These are phyloP conservation scores for Houttuynia cordata DNA, from an alignment of 164 flowering plant species.

Conservation along the genomic window DNA sequence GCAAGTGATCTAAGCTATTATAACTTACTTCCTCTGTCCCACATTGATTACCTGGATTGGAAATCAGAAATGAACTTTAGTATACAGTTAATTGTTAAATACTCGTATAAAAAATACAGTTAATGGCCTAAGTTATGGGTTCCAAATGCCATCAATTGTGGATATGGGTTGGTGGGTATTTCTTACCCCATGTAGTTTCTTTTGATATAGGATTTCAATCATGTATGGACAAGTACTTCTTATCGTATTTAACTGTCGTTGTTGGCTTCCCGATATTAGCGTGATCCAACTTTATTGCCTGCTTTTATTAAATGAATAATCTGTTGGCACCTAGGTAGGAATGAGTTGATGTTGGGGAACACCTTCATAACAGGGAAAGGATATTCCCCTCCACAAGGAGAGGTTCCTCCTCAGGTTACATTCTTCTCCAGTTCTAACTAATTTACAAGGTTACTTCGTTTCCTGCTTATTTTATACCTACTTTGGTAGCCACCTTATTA, in stretches of 20 bases:
- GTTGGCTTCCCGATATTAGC: background rate
- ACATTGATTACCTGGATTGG: no score
- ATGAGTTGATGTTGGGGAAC: conserved; percentile 72
- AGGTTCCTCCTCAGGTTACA: conserved; percentile 82
- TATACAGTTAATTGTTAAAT: no score
- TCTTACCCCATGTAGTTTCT: background rate
- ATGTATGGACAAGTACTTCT: background rate
- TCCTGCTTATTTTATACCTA: no score
- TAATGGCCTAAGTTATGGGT: no score
- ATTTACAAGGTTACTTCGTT: background rate
- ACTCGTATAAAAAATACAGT: no score
- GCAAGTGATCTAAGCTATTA: no score
- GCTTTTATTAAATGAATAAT: background rate
- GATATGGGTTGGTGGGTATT: no score
- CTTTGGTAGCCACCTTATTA: background rate
- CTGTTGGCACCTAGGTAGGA: conserved; percentile 49
- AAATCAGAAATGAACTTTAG: no score
- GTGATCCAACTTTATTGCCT: background rate
- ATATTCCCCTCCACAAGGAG: conserved; percentile 52
- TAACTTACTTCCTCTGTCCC: no score
- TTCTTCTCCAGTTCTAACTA: background rate
- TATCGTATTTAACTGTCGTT: background rate
- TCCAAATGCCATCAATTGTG: no score
- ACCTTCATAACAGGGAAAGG: conserved; percentile 40
- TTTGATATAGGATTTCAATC: no score